Base-by-base conservation (phyloP, 2,329 filamentous ascomycete species). In the Clonostachys solani region DNA sequence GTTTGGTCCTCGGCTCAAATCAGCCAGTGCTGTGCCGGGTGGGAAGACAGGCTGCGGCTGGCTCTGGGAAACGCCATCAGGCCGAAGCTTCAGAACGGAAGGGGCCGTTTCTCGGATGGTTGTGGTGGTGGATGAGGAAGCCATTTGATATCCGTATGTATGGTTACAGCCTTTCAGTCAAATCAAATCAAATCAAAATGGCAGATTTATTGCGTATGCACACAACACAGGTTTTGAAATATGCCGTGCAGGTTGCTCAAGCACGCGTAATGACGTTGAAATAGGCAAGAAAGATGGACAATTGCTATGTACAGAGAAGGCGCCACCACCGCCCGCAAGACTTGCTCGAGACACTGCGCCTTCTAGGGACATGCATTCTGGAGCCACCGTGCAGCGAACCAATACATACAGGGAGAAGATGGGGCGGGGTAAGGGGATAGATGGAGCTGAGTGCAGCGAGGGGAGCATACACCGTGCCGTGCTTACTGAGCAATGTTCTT, bases 1-100 rank as follows among this genome's bases (percentile, higher is more conserved):
- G 34, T 59, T 59, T 5, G 54, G 54, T 4, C 56, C 56, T 33
- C 54, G 54, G 48, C 55, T 59, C 44, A 59, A 40, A 33, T 33
- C 50, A 33, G 45, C 45, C 33, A 47, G 34, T 12, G 40, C 40
- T 4, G 45, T 43, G 33, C 45, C 45, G 13, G 18, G 17, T 23
- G 45, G 45, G 45, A 47, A 47, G 12, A 43, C 42, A 16, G 52
- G 43, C 44, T 52, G 50, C 16, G 47, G 47, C 6, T 45, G 33
- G 12, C 52, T 49, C n/a, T 45, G 16, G 8, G 23, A n/a, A 18
- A 17, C 33, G 5, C 23, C 42, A 18, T 45, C 43, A 35, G 40
- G 23, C 16, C 45, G 36, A 23, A 47, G 23, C 42, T 43, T 50
- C 10, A 50, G 19, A 12, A 35, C 23, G 29, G 45, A 35, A 38